A percentile compares a stretch with the other conserved stretches of the same genome.
These are phyloP conservation scores for Trichoderma pleuroti DNA, from an alignment of 2,329 filamentous ascomycete genomes.

Conservation along the genomic window DNA sequence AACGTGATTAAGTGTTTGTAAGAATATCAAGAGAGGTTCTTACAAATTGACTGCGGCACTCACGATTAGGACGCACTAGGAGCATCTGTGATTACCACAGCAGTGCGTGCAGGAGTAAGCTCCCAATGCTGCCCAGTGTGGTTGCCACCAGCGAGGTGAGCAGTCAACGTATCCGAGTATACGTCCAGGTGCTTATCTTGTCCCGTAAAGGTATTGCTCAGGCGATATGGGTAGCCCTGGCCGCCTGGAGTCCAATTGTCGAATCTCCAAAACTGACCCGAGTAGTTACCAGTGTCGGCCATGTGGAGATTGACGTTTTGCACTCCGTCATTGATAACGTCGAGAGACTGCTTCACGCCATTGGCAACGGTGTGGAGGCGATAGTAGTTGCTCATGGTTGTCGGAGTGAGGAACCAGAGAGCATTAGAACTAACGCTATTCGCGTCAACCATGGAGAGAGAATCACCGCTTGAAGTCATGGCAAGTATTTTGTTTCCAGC, in stretches of 20 bases:
- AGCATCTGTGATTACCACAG: background rate
- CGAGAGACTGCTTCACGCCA: background rate
- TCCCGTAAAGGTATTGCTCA: slow-evolving; percentile 1
- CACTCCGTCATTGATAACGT: background rate
- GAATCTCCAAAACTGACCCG: slow-evolving; percentile 3
- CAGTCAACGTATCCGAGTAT: background rate
- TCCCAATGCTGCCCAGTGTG: background rate
- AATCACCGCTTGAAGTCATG: background rate
- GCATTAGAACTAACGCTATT: background rate
- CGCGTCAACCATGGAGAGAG: background rate
- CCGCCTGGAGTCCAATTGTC: background rate
- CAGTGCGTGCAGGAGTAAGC: background rate
- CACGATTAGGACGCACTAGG: background rate
- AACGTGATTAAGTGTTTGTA: background rate
- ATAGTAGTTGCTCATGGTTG: background rate
- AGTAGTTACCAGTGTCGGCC: background rate
- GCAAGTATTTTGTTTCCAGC: background rate
- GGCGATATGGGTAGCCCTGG: background rate
- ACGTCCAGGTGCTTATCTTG: background rate
- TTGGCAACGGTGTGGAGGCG: background rate
- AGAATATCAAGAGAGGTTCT: background rate
- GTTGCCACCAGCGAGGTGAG: background rate
- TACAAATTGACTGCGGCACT: background rate
- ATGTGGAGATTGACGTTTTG: background rate
- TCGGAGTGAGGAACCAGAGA: background rate